Conservation (phyloP, 2,329 filamentous ascomycete species). For the Cercospora sp. region DNA sequence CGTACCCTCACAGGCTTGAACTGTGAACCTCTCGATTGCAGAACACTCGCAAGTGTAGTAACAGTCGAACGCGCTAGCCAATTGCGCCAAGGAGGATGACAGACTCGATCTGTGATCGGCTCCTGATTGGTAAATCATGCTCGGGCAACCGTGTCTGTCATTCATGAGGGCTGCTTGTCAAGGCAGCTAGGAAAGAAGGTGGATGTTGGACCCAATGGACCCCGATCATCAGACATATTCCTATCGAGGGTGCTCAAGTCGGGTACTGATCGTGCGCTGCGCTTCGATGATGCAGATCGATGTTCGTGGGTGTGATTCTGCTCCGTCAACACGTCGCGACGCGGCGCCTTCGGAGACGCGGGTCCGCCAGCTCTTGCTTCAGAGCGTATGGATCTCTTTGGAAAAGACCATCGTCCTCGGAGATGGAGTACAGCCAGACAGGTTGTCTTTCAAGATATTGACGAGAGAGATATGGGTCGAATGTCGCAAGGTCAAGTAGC, state of each 20-base stretch:
- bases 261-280: not conserved
- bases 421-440: not conserved
- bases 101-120: not conserved
- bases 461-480: not conserved
- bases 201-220: not conserved
- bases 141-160: fast-evolving
- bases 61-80: constrained; percentile 9
- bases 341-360: not conserved
- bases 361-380: not conserved
- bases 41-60: not conserved
- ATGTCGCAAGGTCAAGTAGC: not conserved
- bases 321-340: not conserved
- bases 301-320: not conserved
- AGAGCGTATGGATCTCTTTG: no score
- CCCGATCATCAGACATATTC: not conserved
- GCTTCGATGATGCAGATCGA: not conserved
- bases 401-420: not conserved
- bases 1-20: constrained; percentile 4
- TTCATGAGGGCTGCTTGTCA: not conserved
- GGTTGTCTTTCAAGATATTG: not conserved
- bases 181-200: not conserved
- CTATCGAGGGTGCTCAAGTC: no score
- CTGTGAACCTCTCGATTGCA: constrained; percentile 8
- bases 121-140: not conserved
- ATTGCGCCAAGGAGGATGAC: constrained; percentile 3